Conservation (phyloP, 495 filamentous ascomycete genomes). For the Penicillium macrosclerotiorum region DNA sequence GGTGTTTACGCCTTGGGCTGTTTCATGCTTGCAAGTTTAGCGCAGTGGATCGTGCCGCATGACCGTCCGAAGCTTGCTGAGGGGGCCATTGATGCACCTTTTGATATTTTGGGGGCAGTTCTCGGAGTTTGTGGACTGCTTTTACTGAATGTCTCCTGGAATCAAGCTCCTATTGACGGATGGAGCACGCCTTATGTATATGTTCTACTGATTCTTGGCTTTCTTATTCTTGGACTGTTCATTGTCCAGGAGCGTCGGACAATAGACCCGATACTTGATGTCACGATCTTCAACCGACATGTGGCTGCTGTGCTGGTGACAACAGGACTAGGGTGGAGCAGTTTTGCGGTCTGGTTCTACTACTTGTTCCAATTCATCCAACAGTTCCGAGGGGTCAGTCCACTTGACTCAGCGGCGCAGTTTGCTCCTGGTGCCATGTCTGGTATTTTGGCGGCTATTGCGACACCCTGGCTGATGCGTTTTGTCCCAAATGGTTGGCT, state of each 20-base stretch:
- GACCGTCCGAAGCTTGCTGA: background rate
- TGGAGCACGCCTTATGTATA: constrained; percentile 56
- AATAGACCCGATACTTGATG: constrained; percentile 53
- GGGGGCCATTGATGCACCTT: too few species aligned
- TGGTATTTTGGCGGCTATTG: background rate
- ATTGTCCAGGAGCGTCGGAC: constrained; percentile 46
- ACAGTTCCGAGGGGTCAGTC: constrained; percentile 39
- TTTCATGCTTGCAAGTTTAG: constrained; percentile 33
- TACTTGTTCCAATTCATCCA: constrained; percentile 57
- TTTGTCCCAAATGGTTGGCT: background rate
- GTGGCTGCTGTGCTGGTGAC: constrained; percentile 53
- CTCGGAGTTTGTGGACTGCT: constrained; percentile 51
- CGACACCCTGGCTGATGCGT: background rate
- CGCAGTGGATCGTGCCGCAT: constrained; percentile 44
- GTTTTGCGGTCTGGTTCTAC: constrained; percentile 60
- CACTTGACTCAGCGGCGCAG: constrained; percentile 48
- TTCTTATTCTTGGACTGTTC: constrained; percentile 51
- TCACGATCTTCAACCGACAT: constrained; percentile 46
- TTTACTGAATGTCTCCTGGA: constrained; percentile 60
- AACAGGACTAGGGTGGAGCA: constrained; percentile 57
- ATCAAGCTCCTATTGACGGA: constrained; percentile 57
- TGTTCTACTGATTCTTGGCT: constrained; percentile 53
- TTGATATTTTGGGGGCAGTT: background rate
- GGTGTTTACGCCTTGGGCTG: constrained; percentile 54
- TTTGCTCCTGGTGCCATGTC: constrained; percentile 9